phyloP scores from a whole-genome alignment of 1,284 basidiomycete genomes.

The Cutaneotrichosporon sp. region DNA sequence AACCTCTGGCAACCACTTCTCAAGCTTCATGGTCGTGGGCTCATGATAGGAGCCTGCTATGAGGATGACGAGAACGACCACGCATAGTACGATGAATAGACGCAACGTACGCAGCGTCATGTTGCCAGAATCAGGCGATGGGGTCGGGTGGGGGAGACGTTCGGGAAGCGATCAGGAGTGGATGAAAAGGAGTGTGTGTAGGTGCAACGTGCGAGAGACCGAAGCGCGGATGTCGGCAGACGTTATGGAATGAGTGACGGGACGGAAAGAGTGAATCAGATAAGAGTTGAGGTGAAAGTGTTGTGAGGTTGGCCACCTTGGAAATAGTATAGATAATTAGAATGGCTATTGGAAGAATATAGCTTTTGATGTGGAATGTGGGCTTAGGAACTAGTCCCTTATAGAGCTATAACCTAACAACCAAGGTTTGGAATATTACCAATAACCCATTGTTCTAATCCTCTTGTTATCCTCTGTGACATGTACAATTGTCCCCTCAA shows the following conservation, averaged over 20 bases:
- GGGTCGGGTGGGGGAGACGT: background rate
- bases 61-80: slow-evolving; percentile 17
- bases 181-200: background rate
- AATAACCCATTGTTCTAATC: too few species aligned
- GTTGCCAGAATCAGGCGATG: background rate
- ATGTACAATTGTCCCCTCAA: too few species aligned
- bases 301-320: too few species aligned
- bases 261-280: background rate
- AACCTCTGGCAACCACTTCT: background rate
- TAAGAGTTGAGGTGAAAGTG: background rate
- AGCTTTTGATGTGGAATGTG: too few species aligned
- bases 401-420: too few species aligned
- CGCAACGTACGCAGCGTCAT: slow-evolving; percentile 12
- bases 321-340: too few species aligned
- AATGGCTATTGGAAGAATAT: too few species aligned
- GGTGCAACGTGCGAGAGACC: background rate
- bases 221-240: background rate
- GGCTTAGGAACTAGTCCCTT: too few species aligned
- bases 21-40: slow-evolving; percentile 5
- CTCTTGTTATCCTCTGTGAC: too few species aligned
- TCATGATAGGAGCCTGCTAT: slow-evolving; percentile 9
- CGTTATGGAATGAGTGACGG: background rate
- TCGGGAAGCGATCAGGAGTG: background rate
- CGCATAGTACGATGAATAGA: slow-evolving; percentile 17
- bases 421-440: too few species aligned